Base-by-base conservation (phyloP, 2,329 filamentous ascomycete genomes). In the Ceratocystis papillata region DNA sequence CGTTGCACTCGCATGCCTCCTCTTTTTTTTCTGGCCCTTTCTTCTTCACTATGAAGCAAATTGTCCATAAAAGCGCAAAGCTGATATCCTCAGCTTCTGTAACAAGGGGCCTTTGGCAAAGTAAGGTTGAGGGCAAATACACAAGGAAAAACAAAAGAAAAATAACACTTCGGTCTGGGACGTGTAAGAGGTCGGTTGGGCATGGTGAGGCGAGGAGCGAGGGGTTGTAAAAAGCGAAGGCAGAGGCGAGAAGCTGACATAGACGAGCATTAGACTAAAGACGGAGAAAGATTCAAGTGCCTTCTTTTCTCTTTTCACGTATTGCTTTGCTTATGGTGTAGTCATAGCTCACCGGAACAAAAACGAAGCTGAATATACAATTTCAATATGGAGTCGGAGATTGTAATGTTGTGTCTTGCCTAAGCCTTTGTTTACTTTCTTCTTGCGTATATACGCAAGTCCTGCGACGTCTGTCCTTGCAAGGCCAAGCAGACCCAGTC, bases 321-420 rank as follows among this genome's bases (percentile, higher is more conserved):
- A 15, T 7, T 57, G 12, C 28, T 57, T 17, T 57, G 53, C 53
- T 30, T 17, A 33, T 57, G 53, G 15, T 57, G 53, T 33, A 57
- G 53, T 33, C 25, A 17, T 22, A 53, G 6, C 53, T 57, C 5
- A 6, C 7, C 53, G 53, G 53, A 22, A n/a, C 25, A 15, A 57
- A 57, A 33, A 33, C 33, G 53, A 22, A 30, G 53, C 53, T 57
- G 53, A 57, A 57, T 17, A 20, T n/a, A 30, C 25, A 30, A 17
- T 30, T 30, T 33, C 37, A 22, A 57, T 28, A 57, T 57, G 53
- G 30, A 15, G 7, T 30, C 53, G 53, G 53, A 57, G 25, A 57
- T 57, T 57, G 53, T 57, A 30, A 33, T 57, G 53, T 57, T 41
- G 22, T 57, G 48, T 53, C n/a, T 53, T 53, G 48, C 20, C 22